A percentile compares a stretch with the other conserved stretches of the same genome.
phyloP scores from a whole-genome alignment of 345 rosid species.

The Raphanus sativus region DNA sequence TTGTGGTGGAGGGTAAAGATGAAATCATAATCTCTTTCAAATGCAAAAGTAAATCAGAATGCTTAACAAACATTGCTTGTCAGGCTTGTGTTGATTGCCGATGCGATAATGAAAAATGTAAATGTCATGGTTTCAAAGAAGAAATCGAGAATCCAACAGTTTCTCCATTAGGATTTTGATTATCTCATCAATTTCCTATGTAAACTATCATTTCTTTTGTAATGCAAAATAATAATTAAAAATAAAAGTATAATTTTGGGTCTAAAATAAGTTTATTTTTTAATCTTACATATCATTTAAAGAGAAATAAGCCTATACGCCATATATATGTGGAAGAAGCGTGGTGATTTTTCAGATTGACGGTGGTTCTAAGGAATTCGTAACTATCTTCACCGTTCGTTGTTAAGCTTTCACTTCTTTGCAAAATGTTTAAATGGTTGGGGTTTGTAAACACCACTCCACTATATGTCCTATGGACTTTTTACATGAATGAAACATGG shows the following conservation, averaged over 20 bases:
- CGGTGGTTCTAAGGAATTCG: not conserved
- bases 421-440: too few species aligned
- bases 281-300: too few species aligned
- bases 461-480: too few species aligned
- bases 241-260: not conserved
- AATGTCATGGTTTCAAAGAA: conserved; percentile 21
- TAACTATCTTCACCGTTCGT: not conserved
- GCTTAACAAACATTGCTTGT: conserved; percentile 20
- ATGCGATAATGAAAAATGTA: conserved; percentile 16
- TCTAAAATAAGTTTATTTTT: not conserved
- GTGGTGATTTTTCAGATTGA: not conserved
- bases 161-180: not conserved
- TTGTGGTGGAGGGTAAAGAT: conserved; percentile 3
- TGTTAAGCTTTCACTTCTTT: not conserved
- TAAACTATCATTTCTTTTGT: not conserved
- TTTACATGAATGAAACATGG: too few species aligned
- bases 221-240: not conserved
- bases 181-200: not conserved
- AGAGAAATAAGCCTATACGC: not conserved
- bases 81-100: conserved; percentile 17
- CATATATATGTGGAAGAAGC: not conserved
- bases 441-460: too few species aligned
- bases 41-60: conserved; percentile 9
- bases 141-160: not conserved
- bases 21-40: not conserved